These are phyloP conservation scores for Globisporangium acanthophoron DNA, from an alignment of 352 stramenopile species.

Conservation along the genomic window DNA sequence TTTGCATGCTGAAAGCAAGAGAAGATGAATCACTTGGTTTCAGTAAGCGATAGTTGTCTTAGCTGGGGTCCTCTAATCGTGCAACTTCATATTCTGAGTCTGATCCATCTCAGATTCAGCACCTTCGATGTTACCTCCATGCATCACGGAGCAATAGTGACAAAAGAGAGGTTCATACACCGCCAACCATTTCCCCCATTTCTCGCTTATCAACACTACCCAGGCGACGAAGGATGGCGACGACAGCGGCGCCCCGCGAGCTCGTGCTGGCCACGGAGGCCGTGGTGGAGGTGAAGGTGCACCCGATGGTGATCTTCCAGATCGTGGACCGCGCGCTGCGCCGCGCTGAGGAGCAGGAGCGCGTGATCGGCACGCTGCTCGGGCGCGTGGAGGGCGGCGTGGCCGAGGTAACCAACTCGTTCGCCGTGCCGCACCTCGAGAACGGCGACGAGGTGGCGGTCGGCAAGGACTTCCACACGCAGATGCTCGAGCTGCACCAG, in stretches of 20 bases:
- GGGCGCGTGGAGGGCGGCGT: conserved; percentile 84
- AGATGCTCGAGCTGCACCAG: conserved; percentile 95
- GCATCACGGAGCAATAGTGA: too few relatives aligned
- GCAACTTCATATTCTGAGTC: too few relatives aligned
- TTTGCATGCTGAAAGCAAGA: too few relatives aligned
- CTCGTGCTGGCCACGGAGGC: conserved; percentile 76
- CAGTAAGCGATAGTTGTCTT: too few relatives aligned
- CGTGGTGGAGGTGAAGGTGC: conserved; percentile 83
- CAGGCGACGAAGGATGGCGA: conserved; percentile 21
- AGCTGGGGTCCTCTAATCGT: too few relatives aligned
- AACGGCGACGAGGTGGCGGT: conserved; percentile 95
- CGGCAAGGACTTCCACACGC: conserved; percentile 97
- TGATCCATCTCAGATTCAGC: too few relatives aligned
- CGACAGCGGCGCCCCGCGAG: not conserved
- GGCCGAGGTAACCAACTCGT: conserved; percentile 93
- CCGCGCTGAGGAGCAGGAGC: conserved; percentile 88
- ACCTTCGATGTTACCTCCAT: too few relatives aligned
- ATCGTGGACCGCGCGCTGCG: conserved; percentile 96
- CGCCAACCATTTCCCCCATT: too few relatives aligned
- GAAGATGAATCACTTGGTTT: too few relatives aligned
- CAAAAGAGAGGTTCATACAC: too few relatives aligned
- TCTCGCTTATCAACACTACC: too few relatives aligned
- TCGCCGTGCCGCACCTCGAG: conserved; percentile 96
- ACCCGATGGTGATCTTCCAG: conserved; percentile 96
- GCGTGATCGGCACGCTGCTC: conserved; percentile 97